phyloP scores from a whole-genome alignment of 176 grass and related monocot genomes.

The Juncus effusus region DNA sequence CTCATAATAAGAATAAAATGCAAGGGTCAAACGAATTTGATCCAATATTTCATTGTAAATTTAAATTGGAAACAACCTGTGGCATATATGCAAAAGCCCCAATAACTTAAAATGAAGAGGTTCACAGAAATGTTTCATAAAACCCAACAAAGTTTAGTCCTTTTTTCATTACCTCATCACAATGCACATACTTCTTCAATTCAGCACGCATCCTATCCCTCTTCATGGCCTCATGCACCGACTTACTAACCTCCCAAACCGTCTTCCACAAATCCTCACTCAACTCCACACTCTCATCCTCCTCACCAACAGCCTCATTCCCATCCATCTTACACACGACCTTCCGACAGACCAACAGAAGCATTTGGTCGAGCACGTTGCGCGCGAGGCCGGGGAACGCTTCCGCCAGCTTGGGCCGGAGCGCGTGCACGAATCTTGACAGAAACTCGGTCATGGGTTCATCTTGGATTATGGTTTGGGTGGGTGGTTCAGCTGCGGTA shows the following conservation, averaged over 20 bases:
- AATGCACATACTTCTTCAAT: slow-evolving; percentile 26
- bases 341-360: slow-evolving; percentile 66
- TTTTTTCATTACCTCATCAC: slow-evolving; percentile 34
- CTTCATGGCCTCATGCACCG: slow-evolving; percentile 3
- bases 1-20: no score
- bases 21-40: no score
- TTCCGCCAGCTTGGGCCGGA: slow-evolving; percentile 40
- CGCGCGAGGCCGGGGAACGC: slow-evolving; percentile 50
- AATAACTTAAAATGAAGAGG: neutral
- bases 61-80: no score
- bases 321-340: slow-evolving; percentile 45
- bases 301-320: neutral
- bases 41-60: no score
- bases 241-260: slow-evolving; percentile 18
- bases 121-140: slow-evolving; percentile 2
- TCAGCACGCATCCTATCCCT: slow-evolving; percentile 15
- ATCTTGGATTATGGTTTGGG: slow-evolving; percentile 28
- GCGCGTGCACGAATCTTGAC: slow-evolving; percentile 39
- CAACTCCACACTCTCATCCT: slow-evolving; percentile 11
- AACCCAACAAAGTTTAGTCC: slow-evolving; percentile 42
- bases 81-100: neutral
- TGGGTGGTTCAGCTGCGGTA: neutral
- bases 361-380: slow-evolving; percentile 69
- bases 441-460: slow-evolving; percentile 51
- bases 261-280: slow-evolving; percentile 26